These are phyloP conservation scores for Mimosa bimucronata DNA, from an alignment of 306 rosid genomes.

Conservation along the genomic window DNA sequence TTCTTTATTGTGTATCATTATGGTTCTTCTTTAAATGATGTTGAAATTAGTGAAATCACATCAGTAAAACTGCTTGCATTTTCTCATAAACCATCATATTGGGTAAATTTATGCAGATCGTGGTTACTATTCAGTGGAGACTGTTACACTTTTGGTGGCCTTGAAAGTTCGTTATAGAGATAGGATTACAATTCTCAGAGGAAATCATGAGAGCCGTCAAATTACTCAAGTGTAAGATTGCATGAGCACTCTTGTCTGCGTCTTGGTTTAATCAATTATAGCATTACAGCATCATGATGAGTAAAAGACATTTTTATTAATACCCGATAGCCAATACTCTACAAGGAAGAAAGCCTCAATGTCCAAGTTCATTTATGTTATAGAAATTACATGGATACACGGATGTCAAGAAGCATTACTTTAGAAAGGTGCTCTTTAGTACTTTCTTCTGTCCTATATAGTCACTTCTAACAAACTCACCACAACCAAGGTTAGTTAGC, in stretches of 20 bases:
- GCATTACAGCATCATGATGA: not conserved
- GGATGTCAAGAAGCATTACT: not conserved
- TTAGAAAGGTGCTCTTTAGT: not conserved
- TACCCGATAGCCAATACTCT: not conserved
- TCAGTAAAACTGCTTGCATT: constrained; percentile 30
- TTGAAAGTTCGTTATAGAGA: constrained; percentile 97
- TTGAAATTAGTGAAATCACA: constrained; percentile 22
- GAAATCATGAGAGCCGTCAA: constrained; percentile 98
- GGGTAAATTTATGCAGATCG: constrained; percentile 62
- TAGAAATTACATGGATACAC: not conserved
- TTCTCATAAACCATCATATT: constrained; percentile 37
- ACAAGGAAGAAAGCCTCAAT: not conserved
- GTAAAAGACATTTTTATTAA: not conserved
- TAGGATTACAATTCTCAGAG: constrained; percentile 97
- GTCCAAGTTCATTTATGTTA: not conserved
- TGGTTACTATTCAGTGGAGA: constrained; percentile 87
- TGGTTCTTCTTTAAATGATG: constrained; percentile 14
- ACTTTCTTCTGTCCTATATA: not conserved
- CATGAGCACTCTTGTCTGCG: constrained; percentile 2
- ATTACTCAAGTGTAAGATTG: constrained; percentile 96
- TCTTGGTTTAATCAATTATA: constrained; percentile 22
- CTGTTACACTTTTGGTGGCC: constrained; percentile 93
- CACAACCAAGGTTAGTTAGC: not conserved
- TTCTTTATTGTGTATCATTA: not conserved
- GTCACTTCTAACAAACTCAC: not conserved